Base-by-base conservation (phyloP, 139 green algal species). In the Volvox reticuliferus region DNA sequence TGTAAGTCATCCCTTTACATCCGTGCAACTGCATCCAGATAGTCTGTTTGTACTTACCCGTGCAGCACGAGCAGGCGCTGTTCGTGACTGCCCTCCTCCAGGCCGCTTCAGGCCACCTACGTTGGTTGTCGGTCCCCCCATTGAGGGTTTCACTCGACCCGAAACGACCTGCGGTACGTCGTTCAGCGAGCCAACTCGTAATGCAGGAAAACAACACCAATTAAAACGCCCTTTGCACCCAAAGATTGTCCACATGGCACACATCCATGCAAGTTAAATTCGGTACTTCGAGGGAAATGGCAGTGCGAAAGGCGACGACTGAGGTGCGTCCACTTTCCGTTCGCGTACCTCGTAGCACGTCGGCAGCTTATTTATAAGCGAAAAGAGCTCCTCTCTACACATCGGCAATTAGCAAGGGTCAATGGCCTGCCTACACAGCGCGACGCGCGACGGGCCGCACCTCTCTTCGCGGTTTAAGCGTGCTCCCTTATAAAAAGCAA, bases 401-500 rank as follows among this genome's bases (percentile, higher is more conserved):
- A 37, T 69, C 22, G 36, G 33, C 24, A 77, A 37, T 22, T 22
- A 24, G 26, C 44, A 14, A 63, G 71, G 32, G 71, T 79, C 35
- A 68, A 68, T 1, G 35, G 37, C 44, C 32, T 83, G 77, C 24
- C 61, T 21, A 36, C 33, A 36, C 28, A 37, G 28, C 28, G 76
- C 12, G 55, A 32, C 71, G 26, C 71, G 76, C 76, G 32, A 67
- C 21, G 76, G 33, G 76, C 6, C 78, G 78, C 78, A 84, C 78
- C 78, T 76, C 62, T 87, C 81, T 14, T 87, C 81, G 30, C 61
- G 81, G 18, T 87, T 87, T 9, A 76, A 50, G 28, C 97, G 95
- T 0, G 98, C 97, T 12, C 93, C 97, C 79, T 99, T 99, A 93
- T 99, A 99, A 92, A 99, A 99, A 1, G 97, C 95, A 1, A 99